Evolutionary conservation across 441 rosid species (phyloP), one percentile per base, ranked within the genome.

Genomic region (Populus hybrid): DNA sequence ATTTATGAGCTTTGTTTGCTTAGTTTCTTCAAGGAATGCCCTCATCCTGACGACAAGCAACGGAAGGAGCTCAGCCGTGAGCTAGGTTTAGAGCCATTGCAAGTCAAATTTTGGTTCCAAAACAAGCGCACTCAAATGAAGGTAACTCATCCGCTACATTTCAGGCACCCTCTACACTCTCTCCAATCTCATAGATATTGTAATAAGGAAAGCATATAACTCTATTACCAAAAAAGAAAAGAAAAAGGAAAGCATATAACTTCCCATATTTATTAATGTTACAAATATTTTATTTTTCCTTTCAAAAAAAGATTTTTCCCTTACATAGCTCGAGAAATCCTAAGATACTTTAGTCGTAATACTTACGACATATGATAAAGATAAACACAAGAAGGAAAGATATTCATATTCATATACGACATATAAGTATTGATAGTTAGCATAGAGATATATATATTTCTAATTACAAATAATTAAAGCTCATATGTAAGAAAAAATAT

Each of bases 81-180:
- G 79, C 84, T 96, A 71, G 85, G 86, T 38, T 77, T 96, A 72
- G 98, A 94, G 83, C 99, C 99, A 71, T 85, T 96, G 81, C 99
- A 96, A 82, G 87, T 96, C 69, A 96, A 96, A 81, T 96, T 96
- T 86, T 96, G 99, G 98, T 96, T 94, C 87, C 98, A 96, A 85
- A 96, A 96, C 88, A 96, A 96, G 83, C 98, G 97, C 66, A 96
- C 99, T 38, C 99, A 94, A 82, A 93, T 93, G 94, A 96, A 96
- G 99, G 99, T 93, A 81, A 77, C 24, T 4, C 30, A 12, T 79
- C 35, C 26, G 10, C 32, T 38, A 10, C 69, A 24, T 53, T 42
- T 35, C 10, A 73, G 72, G 53, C 70, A 53, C 53, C 30, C 61
- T 10, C 4, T 14, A 6, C 26, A 14, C 35, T 66, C 28, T 67